A percentile compares a stretch with the other conserved stretches of the same genome.
Conservation (phyloP, 2,329 filamentous ascomycete genomes). For the Colletotrichum horii region DNA sequence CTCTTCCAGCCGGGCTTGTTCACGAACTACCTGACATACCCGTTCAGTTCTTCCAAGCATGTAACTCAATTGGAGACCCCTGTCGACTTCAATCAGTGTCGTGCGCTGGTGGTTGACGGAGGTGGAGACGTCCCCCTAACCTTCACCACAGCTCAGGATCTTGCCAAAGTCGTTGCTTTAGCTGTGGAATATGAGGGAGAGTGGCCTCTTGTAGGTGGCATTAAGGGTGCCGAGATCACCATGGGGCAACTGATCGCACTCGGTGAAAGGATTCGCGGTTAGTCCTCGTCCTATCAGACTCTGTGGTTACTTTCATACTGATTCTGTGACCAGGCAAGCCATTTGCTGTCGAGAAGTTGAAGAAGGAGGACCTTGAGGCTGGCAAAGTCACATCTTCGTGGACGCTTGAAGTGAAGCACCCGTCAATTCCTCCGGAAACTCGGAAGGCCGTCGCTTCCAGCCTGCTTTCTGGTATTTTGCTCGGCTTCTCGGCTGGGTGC, state of each 20-base stretch:
- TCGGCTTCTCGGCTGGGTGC: constrained; percentile 33
- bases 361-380: constrained; percentile 49
- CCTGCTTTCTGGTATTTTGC: constrained; percentile 35
- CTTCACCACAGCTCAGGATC: constrained; percentile 48
- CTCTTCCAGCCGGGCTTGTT: constrained; percentile 62
- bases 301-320: neutral
- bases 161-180: constrained; percentile 41
- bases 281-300: too few species aligned
- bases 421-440: constrained; percentile 24
- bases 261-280: constrained; percentile 46
- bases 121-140: constrained; percentile 46
- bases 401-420: constrained; percentile 36
- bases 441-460: constrained; percentile 11
- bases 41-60: constrained; percentile 49
- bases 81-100: constrained; percentile 44
- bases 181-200: constrained; percentile 48
- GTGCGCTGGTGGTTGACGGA: constrained; percentile 47
- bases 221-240: constrained; percentile 41
- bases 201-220: constrained; percentile 48
- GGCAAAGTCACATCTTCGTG: constrained; percentile 46
- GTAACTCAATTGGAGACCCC: constrained; percentile 42
- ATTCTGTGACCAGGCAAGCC: neutral
- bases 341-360: constrained; percentile 46
- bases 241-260: constrained; percentile 42
- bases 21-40: constrained; percentile 58